Percentiles rank a stretch among this genome's conserved stretches.
phyloP scores from a whole-genome alignment of 257 asterid species.

The Solanum etuberosum region DNA sequence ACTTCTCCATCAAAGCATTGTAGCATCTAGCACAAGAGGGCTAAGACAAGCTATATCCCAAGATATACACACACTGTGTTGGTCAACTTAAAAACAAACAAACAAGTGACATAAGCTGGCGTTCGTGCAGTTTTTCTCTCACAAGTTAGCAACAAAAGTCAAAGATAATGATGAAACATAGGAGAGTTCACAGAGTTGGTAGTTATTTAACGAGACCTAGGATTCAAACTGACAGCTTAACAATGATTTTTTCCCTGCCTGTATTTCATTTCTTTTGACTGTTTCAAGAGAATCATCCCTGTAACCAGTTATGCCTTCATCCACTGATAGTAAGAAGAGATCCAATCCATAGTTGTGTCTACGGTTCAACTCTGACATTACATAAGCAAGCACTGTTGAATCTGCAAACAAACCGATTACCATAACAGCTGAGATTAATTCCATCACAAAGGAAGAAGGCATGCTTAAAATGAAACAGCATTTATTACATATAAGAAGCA shows the following conservation, averaged over 20 bases:
- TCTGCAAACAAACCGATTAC: slow-evolving; percentile 31
- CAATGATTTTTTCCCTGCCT: slow-evolving; percentile 29
- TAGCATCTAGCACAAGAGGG: neutral
- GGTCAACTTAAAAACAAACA: neutral
- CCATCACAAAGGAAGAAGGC: neutral
- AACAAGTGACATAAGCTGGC: neutral
- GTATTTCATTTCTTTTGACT: slow-evolving; percentile 93
- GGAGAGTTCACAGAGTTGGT: neutral
- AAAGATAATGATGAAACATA: neutral
- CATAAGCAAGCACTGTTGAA: slow-evolving; percentile 97
- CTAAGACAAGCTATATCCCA: neutral
- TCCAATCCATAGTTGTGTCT: slow-evolving; percentile 83
- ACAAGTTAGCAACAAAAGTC: neutral
- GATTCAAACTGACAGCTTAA: neutral
- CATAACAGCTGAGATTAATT: neutral
- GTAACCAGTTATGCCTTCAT: slow-evolving; percentile 97
- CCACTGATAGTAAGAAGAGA: slow-evolving; percentile 89
- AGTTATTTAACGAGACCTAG: neutral
- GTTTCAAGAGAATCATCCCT: slow-evolving; percentile 97
- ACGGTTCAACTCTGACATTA: slow-evolving; percentile 69
- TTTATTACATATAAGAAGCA: neutral
- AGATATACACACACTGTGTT: neutral
- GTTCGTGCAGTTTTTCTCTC: neutral
- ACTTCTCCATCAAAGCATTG: neutral
- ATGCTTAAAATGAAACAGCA: neutral